Base-by-base conservation (phyloP, 768 basidiomycete genomes). In the Amanita phalloides region DNA sequence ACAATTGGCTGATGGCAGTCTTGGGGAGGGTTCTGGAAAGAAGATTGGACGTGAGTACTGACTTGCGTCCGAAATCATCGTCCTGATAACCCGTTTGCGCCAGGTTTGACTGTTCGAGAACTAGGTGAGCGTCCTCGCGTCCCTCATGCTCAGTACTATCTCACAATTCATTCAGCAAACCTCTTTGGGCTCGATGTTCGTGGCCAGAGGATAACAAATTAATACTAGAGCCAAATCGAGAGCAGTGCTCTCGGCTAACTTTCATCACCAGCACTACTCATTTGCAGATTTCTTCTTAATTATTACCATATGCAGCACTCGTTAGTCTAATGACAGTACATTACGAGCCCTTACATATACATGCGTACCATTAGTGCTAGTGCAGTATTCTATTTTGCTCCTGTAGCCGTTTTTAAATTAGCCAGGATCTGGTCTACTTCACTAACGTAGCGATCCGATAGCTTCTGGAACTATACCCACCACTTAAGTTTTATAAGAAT, bases 381-480 rank as follows among this genome's bases (percentile, higher is more conserved):
- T 53, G 39, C 9, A 32, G 2, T 57, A 43, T 32, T 26, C 46
- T 65, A 68, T 45, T 66, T 67, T 11, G 63, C 60, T 1, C 66
- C 68, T 3, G 76, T 76, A 8, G 73, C 67, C 62, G 81, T 86
- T 62, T 85, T 87, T 48, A 86, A 65, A 28, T 75, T 74, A 0
- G 71, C 71, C 26, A 90, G 64, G 51, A 81, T 72, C 49, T 77
- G 79, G 62, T 90, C 88, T 11, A 88, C 68, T 39, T 90, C 84
- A 1, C 61, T 69, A 14, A 87, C 64, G 51, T 79, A 74, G 53
- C 69, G 75, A 55, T 89, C 82, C 0, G 73, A 71, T 10, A 91
- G 68, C 57, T 82, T 85, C 61, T 89, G 86, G 62, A 90, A 87
- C 90, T 91, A 52, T 17, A 30, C 9, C 17, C 21, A 20, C 36